These are phyloP conservation scores for Botrytis paeoniae DNA, from an alignment of 2,329 filamentous ascomycete genomes.

Conservation along the genomic window DNA sequence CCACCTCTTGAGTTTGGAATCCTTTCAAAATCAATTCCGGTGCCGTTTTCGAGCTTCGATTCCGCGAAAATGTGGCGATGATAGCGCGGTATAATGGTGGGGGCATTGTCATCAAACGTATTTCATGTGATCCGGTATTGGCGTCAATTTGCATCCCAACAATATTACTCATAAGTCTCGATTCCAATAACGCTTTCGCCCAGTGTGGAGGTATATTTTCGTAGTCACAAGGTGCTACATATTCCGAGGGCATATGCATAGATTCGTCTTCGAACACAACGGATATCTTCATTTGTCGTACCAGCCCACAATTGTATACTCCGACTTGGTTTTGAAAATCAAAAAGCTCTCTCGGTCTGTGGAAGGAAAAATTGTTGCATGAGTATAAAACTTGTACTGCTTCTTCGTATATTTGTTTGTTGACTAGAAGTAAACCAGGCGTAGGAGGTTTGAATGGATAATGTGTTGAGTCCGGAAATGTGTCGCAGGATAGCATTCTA, in stretches of 20 bases:
- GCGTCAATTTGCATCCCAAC: conserved; percentile 15
- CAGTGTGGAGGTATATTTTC: conserved; percentile 16
- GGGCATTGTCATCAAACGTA: conserved; percentile 11
- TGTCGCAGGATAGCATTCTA: conserved; percentile 14
- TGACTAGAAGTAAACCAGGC: conserved; percentile 5
- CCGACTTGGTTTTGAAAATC: conserved; percentile 15
- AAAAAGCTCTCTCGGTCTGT: conserved; percentile 7
- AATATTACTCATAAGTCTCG: conserved; percentile 5
- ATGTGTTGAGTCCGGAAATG: conserved; percentile 13
- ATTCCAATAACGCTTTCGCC: conserved; percentile 8
- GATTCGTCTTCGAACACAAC: conserved; percentile 15
- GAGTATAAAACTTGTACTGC: conserved; percentile 8
- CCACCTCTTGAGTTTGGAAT: conserved; percentile 2
- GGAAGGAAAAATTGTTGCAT: conserved; percentile 16
- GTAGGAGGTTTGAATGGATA: conserved; percentile 18
- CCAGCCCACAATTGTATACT: conserved; percentile 4
- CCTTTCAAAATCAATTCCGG: conserved; percentile 12
- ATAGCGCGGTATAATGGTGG: conserved; percentile 10
- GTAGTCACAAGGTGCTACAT: conserved; percentile 9
- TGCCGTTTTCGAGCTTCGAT: neutral
- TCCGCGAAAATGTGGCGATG: conserved; percentile 5
- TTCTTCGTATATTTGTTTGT: conserved; percentile 11
- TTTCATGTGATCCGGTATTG: neutral
- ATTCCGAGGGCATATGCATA: neutral
- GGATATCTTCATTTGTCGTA: conserved; percentile 13